phyloP scores from a whole-genome alignment of 805 yeast species.

The Kregervanrija pseudodelftensis region DNA sequence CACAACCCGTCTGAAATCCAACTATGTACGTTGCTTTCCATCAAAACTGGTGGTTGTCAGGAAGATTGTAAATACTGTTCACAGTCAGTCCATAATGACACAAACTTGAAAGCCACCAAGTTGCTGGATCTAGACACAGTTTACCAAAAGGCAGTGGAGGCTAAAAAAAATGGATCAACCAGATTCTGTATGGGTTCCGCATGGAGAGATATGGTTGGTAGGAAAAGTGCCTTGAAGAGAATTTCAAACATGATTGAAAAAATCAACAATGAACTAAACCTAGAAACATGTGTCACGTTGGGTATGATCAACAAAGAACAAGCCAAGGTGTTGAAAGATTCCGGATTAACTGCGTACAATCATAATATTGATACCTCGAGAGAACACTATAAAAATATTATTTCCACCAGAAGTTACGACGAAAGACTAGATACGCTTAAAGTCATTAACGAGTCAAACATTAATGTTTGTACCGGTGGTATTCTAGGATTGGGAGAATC shows the following conservation, averaged over 20 bases:
- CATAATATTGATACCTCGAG: conserved; percentile 78
- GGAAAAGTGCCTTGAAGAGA: conserved; percentile 57
- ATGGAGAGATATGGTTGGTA: conserved; percentile 79
- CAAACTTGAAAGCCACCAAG: conserved; percentile 67
- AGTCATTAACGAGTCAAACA: conserved; percentile 52
- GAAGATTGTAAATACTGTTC: conserved; percentile 82
- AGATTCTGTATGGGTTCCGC: conserved; percentile 85
- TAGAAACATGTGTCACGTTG: conserved; percentile 76
- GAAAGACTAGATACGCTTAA: conserved; percentile 62
- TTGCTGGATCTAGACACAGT: conserved; percentile 58
- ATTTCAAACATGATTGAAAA: conserved; percentile 59
- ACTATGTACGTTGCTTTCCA: conserved; percentile 65
- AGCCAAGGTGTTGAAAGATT: conserved; percentile 48
- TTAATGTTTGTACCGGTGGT: conserved; percentile 73
- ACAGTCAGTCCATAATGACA: conserved; percentile 60
- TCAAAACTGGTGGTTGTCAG: conserved; percentile 75
- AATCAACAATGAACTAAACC: conserved; percentile 50
- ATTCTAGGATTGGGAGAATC: conserved; percentile 76
- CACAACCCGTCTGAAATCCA: conserved; percentile 69
- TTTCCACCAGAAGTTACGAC: conserved; percentile 63
- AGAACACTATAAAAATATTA: conserved; percentile 67
- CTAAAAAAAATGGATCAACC: conserved; percentile 65
- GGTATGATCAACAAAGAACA: conserved; percentile 73
- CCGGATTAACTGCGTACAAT: conserved; percentile 76
- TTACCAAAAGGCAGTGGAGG: conserved; percentile 52